Conservation (phyloP, 2,329 filamentous ascomycete genomes). For the Phoma herbarum region DNA sequence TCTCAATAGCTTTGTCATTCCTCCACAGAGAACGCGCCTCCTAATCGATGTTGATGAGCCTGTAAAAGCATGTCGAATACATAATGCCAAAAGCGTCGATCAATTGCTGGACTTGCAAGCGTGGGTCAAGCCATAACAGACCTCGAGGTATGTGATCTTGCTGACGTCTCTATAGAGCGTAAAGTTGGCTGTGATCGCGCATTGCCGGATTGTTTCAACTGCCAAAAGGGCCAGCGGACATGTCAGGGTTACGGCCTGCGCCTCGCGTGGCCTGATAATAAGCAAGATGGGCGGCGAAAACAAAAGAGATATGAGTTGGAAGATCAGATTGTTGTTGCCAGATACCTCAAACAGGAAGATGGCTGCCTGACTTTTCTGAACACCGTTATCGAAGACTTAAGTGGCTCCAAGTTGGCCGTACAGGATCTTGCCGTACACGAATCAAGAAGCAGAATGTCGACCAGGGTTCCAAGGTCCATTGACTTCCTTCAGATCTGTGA, state of each 20-base stretch:
- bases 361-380: constrained; percentile 32
- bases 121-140: constrained; percentile 30
- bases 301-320: constrained; percentile 45
- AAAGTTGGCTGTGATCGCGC: constrained; percentile 60
- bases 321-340: not conserved
- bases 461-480: constrained; percentile 1
- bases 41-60: not conserved
- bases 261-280: constrained; percentile 60
- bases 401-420: constrained; percentile 9
- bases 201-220: constrained; percentile 57
- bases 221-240: constrained; percentile 53
- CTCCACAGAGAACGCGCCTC: not conserved
- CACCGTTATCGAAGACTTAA: constrained; percentile 27
- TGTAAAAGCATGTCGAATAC: constrained; percentile 6
- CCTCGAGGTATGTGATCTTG: constrained; percentile 20
- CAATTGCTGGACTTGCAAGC: constrained; percentile 57
- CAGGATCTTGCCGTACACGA: constrained; percentile 1
- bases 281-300: constrained; percentile 56
- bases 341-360: constrained; percentile 2
- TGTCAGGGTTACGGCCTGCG: constrained; percentile 59
- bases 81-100: constrained; percentile 24
- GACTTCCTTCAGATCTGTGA: not conserved
- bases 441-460: not conserved
- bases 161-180: constrained; percentile 47
- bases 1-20: not conserved